These are phyloP conservation scores for Hanseniaspora jakobsenii DNA, from an alignment of 805 yeast species.

Conservation along the genomic window DNA sequence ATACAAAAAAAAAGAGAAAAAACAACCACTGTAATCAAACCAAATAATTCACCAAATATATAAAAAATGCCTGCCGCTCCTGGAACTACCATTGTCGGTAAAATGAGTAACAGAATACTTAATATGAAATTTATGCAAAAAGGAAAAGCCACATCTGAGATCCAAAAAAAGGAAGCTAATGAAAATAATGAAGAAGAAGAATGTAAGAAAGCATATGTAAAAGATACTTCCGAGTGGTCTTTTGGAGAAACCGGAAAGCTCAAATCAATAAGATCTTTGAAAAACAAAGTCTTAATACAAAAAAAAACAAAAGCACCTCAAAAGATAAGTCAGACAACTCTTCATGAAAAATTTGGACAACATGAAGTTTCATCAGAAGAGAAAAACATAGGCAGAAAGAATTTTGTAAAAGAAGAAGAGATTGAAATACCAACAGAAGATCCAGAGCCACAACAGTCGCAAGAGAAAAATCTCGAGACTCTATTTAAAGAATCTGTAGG, in stretches of 20 bases:
- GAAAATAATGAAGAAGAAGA: constrained; percentile 29
- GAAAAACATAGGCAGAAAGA: constrained; percentile 24
- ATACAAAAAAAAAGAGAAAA: background rate
- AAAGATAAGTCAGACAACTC: constrained; percentile 26
- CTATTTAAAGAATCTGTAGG: constrained; percentile 10
- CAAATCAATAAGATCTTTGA: constrained; percentile 27
- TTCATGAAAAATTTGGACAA: constrained; percentile 18
- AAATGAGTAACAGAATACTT: constrained; percentile 57
- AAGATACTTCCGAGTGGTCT: constrained; percentile 33
- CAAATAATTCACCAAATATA: background rate
- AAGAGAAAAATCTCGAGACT: constrained; percentile 5
- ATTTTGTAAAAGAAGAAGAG: constrained; percentile 22
- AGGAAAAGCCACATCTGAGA: constrained; percentile 25
- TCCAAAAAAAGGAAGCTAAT: constrained; percentile 22
- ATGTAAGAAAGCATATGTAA: constrained; percentile 28
- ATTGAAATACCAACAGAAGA: too few species aligned
- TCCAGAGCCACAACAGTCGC: too few species aligned
- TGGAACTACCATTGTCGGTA: constrained; percentile 23
- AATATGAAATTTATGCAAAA: constrained; percentile 69
- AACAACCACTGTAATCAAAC: background rate
- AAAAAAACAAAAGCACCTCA: constrained; percentile 12
- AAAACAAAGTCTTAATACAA: constrained; percentile 13
- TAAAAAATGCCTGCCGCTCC: constrained; percentile 18
- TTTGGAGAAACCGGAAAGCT: constrained; percentile 32
- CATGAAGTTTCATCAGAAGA: constrained; percentile 20